phyloP scores from a whole-genome alignment of 306 rosid species.

The Sindora glabra region DNA sequence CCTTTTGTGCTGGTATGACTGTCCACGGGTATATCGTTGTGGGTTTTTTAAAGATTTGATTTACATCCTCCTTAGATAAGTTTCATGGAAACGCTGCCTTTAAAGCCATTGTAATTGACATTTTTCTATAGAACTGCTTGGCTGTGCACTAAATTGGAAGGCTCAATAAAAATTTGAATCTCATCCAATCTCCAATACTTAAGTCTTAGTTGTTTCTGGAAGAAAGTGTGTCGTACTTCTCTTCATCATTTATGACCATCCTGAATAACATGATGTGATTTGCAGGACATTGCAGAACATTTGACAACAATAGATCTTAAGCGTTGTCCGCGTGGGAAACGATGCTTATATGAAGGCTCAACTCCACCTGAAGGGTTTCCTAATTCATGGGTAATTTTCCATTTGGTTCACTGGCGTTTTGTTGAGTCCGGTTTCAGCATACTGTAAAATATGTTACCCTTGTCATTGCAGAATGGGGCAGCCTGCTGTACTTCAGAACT shows the following conservation, averaged over 20 bases:
- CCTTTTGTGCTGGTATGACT: constrained; percentile 1
- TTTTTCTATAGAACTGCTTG: constrained; percentile 7
- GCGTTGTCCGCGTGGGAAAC: constrained; percentile 94
- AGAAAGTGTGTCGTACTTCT: background rate
- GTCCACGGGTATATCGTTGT: background rate
- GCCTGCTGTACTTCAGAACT: constrained; percentile 74
- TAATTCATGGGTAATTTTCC: constrained; percentile 78
- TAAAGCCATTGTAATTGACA: constrained; percentile 8
- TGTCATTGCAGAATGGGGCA: constrained; percentile 76
- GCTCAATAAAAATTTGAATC: background rate
- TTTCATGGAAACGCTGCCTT: background rate
- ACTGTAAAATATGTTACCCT: constrained; percentile 2
- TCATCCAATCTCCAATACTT: background rate
- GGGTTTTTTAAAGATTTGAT: background rate
- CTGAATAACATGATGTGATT: constrained; percentile 5
- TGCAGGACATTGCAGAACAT: constrained; percentile 91
- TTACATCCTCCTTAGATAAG: background rate
- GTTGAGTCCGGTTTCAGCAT: background rate
- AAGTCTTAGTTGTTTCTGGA: background rate
- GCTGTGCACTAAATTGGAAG: background rate
- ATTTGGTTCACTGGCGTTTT: background rate
- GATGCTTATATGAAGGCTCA: constrained; percentile 94
- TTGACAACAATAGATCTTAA: constrained; percentile 76
- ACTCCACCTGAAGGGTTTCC: constrained; percentile 96
- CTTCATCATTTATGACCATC: background rate